Conservation (phyloP, 1,284 basidiomycete species). For the Cryptococcus sp. region DNA sequence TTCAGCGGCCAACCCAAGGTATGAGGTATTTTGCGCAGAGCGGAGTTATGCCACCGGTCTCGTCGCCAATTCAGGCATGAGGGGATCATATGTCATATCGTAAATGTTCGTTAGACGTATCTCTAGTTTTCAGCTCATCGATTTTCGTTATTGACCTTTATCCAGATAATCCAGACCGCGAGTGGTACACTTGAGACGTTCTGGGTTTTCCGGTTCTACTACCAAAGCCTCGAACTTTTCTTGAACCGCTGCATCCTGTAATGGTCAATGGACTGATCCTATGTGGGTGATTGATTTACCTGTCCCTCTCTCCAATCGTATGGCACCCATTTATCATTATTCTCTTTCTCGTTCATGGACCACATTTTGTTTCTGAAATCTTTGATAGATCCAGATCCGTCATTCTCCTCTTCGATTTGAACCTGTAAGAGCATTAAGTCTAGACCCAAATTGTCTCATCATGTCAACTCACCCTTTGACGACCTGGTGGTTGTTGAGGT, state of each 20-base stretch:
- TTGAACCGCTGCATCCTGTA: conserved; percentile 25
- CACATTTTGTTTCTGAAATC: conserved; percentile 47
- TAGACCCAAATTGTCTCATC: not conserved
- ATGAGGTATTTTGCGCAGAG: too few species aligned
- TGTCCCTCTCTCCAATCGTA: conserved; percentile 39
- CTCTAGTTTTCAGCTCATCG: too few species aligned
- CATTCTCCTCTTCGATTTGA: conserved; percentile 37
- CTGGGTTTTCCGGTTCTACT: conserved; percentile 27
- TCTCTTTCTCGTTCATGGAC: conserved; percentile 31
- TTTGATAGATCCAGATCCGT: conserved; percentile 43
- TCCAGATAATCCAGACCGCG: conserved; percentile 40
- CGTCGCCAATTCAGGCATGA: too few species aligned
- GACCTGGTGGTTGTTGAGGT: too few species aligned
- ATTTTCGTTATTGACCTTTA: not conserved
- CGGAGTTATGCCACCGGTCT: too few species aligned
- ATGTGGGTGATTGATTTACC: conserved; percentile 8
- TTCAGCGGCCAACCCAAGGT: too few species aligned
- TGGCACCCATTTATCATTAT: conserved; percentile 40
- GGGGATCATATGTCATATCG: too few species aligned
- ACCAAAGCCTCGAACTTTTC: conserved; percentile 29
- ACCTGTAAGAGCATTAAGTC: conserved; percentile 5
- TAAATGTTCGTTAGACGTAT: too few species aligned
- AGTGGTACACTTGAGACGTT: conserved; percentile 32
- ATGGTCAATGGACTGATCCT: not conserved
- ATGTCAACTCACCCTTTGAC: too few species aligned